Evolutionary conservation across 768 basidiomycete species (phyloP), one percentile per base, ranked within the genome.

Genomic region (Leucogyrophana mollusca): DNA sequence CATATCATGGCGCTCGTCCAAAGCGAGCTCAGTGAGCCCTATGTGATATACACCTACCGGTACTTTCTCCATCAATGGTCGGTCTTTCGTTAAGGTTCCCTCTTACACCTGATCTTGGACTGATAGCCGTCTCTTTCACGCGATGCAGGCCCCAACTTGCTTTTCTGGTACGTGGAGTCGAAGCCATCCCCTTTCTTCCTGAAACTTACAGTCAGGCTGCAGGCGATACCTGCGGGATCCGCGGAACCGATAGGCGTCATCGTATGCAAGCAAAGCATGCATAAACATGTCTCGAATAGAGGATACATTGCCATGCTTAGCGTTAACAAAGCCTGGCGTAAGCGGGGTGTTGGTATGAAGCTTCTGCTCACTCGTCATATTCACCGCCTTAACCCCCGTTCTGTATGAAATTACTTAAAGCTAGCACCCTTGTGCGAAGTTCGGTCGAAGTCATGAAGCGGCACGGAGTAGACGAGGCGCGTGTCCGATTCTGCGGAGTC

Each of bases 231-330:
- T 3, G 46, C 61, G 14, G 56, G 40, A 16, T 66, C 56, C 9
- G 58, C 77, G 9, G 70, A 69, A 21, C 90, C 94, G 14, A 80
- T 98, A 51, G 96, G 92, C 22, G 90, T 91, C 13, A 91, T 99
- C 50, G 87, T 99, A 17, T 96, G 93, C 80, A 99, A 98, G 74
- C 95, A 96, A 69, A 93, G 93, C 56, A 75, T 80, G 63, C 96
- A 98, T 69, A 74, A 74, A 45, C 78, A 85, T 51, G 68, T 72
- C 32, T 72, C 80, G 9, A 90, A 93, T 62, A 70, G 96, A 61
- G 96, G 96, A 11, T 99, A 99, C 64, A 95, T 99, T 48, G 96
- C 94, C 30, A 98, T 98, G 96, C 80, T 98, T 45, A 92, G 90
- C 59, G 93, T 97, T 22, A 77, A 79, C 65, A 85, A 83, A 65